Conservation (phyloP, 257 asterid genomes). For the Nemophila menziesii region DNA sequence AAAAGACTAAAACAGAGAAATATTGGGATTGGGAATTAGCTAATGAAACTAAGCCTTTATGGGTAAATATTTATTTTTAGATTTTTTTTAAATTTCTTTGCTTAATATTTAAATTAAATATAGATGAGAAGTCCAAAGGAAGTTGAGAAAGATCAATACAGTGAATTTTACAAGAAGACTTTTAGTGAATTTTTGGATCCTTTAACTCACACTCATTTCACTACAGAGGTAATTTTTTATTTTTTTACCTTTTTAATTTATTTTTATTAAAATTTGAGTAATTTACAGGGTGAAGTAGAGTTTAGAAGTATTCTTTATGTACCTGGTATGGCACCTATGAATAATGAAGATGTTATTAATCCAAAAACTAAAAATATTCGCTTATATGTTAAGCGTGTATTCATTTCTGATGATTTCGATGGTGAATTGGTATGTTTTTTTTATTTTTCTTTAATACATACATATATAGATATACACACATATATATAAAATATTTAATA, state of each 20-base stretch:
- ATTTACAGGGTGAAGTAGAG: constrained; percentile 90
- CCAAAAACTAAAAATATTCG: constrained; percentile 95
- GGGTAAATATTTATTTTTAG: constrained; percentile 43
- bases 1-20: constrained; percentile 82
- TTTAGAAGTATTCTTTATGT: constrained; percentile 86
- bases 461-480: too few relatives aligned
- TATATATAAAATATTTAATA: constrained; percentile 3
- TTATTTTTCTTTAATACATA: too few relatives aligned
- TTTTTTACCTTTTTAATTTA: constrained; percentile 1
- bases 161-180: constrained; percentile 88
- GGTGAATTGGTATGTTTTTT: constrained; percentile 75
- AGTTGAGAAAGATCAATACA: constrained; percentile 82
- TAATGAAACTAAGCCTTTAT: constrained; percentile 93
- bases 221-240: constrained; percentile 63
- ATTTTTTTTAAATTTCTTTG: neutral
- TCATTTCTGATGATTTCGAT: constrained; percentile 96
- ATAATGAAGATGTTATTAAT: constrained; percentile 84
- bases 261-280: constrained; percentile 1
- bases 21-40: constrained; percentile 97
- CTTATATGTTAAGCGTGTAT: constrained; percentile 84
- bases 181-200: constrained; percentile 95
- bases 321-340: constrained; percentile 99
- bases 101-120: constrained; percentile 8
- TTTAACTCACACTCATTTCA: constrained; percentile 73
- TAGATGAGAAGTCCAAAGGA: constrained; percentile 96